Evolutionary conservation across 2,329 filamentous ascomycete species (phyloP).

Genomic region (Ceratocystis smalleyi): DNA sequence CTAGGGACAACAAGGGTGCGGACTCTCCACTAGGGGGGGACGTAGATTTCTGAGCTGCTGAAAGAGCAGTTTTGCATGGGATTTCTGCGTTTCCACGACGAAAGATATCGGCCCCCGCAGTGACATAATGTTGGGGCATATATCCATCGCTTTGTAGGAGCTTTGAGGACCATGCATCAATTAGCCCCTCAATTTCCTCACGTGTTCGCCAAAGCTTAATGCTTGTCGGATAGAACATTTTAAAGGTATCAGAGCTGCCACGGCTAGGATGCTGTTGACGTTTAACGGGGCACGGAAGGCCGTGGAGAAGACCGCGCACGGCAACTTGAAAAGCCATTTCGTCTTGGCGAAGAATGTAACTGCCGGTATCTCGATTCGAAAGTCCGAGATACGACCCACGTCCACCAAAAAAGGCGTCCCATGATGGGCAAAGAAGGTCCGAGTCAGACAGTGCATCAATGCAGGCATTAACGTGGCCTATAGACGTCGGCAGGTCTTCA

Average conservation of each 20-base stretch:
- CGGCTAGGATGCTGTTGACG: constrained; percentile 24
- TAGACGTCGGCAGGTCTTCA: constrained; percentile 34
- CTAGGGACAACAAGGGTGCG: constrained; percentile 39
- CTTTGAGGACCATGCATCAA: constrained; percentile 53
- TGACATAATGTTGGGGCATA: constrained; percentile 26
- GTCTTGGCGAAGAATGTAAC: constrained; percentile 72
- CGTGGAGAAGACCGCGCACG: constrained; percentile 71
- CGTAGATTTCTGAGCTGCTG: constrained; percentile 5
- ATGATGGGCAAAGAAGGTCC: constrained; percentile 66
- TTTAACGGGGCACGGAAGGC: constrained; percentile 73
- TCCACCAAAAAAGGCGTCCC: constrained; percentile 50
- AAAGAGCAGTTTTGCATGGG: constrained; percentile 18
- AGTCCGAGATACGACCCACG: constrained; percentile 27
- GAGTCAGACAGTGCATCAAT: constrained; percentile 76
- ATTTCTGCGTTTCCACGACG: constrained; percentile 27
- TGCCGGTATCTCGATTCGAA: constrained; percentile 39
- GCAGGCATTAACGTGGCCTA: constrained; percentile 71
- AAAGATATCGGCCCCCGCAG: constrained; percentile 35
- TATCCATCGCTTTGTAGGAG: constrained; percentile 40
- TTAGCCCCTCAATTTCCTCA: constrained; percentile 62
- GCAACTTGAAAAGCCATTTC: constrained; percentile 89
- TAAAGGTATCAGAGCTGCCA: constrained; percentile 44
- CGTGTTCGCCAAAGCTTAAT: constrained; percentile 68
- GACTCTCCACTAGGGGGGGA: constrained; percentile 19
- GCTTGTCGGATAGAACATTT: constrained; percentile 84